These are phyloP conservation scores for Myxozyma udenii DNA, from an alignment of 805 yeast species.

Conservation along the genomic window DNA sequence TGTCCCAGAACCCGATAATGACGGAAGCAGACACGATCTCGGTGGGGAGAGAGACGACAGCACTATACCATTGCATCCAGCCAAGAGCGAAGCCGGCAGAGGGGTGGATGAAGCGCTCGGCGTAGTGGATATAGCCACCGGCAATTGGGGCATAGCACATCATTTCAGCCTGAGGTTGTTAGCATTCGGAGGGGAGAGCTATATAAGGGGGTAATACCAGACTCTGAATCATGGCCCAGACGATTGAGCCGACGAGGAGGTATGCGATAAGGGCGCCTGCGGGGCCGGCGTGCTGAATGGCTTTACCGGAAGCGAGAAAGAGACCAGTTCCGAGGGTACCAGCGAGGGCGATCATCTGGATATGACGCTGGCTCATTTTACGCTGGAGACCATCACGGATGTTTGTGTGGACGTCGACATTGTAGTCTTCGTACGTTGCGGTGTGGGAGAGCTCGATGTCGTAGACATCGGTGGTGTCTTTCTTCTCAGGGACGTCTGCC, in stretches of 20 bases:
- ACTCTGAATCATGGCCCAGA: conserved; percentile 26
- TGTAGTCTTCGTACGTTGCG: conserved; percentile 3
- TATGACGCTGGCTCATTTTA: conserved; percentile 62
- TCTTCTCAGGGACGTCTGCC: too few species aligned
- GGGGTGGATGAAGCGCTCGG: conserved; percentile 61
- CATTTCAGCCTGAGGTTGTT: conserved; percentile 17
- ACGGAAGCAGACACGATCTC: conserved; percentile 66
- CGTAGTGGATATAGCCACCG: conserved; percentile 51
- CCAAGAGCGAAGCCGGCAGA: conserved; percentile 70
- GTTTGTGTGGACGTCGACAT: conserved; percentile 21
- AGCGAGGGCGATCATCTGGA: conserved; percentile 74
- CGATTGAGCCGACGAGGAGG: conserved; percentile 30
- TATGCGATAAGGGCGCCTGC: conserved; percentile 38
- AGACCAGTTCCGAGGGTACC: conserved; percentile 81
- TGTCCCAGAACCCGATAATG: conserved; percentile 53
- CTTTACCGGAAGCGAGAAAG: conserved; percentile 40
- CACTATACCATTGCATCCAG: conserved; percentile 56
- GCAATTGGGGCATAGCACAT: conserved; percentile 44
- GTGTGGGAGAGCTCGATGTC: background rate
- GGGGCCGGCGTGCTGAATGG: conserved; percentile 34
- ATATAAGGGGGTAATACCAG: conserved; percentile 2
- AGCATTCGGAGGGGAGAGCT: background rate
- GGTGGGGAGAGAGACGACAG: conserved; percentile 57
- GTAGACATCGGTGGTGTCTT: background rate
- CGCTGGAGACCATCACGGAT: conserved; percentile 37